Evolutionary conservation across 1,284 basidiomycete genomes (phyloP), one percentile per base, ranked within the genome.

Genomic region (Spongispora temasekensis): DNA sequence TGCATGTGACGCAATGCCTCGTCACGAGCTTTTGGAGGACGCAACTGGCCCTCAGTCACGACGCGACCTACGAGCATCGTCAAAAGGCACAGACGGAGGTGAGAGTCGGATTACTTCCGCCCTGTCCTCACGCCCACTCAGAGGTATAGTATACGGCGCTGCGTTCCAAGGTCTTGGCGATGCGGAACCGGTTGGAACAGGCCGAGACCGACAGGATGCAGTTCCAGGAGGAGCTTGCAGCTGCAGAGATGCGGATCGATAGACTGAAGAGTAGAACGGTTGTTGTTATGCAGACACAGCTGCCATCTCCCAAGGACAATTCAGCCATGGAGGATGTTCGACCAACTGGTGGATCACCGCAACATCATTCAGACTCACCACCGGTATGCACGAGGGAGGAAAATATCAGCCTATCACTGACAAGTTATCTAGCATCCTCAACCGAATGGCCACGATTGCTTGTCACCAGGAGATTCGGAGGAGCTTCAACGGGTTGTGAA

Each of bases 201-300:
- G 76, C 81, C 0, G 79, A 86, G 65, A 73, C 77, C 21, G 80
- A 88, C 62, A 84, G 81, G 54, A 83, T 88, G 56, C 73, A 74
- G 58, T 83, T 83, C 60, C 80, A 83, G 57, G 79, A 82, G 37
- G 83, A 87, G 48, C 83, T 95, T 28, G 70, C 83, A 7, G 76
- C 78, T 7, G 84, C 87, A 0, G 88, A 94, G 76, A 89, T 83
- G 64, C 85, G 87, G n/a, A 71, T 88, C 52, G 93, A 95, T 69
- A 83, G 91, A 42, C 71, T 88, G 55, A 83, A 82, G 67, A 94
- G 91, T 72, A 81, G 80, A 60, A 83, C 86, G 2, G 82, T 90
- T 7, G 74, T 76, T 52, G 76, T 79, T 12, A 72, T 81, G 58
- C 79, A 82, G 62, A 65, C 61, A 25, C 75, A 73, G 62, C 57